Evolutionary conservation across 495 filamentous ascomycete species (phyloP).

Genomic region (Lepraria neglecta): DNA sequence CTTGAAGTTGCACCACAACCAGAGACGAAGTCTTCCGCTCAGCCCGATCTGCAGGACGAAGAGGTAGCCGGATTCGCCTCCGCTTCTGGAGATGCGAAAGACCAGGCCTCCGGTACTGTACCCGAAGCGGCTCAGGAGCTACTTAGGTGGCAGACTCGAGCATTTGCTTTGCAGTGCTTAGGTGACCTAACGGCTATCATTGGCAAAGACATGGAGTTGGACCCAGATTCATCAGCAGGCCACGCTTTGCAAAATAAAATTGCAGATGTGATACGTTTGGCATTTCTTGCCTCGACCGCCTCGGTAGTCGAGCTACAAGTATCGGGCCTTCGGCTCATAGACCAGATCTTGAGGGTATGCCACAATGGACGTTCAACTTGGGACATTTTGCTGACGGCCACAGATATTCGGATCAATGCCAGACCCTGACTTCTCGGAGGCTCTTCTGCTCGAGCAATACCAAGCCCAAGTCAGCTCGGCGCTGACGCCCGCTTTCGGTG

Average conservation of each 20-base stretch:
- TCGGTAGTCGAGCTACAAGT: slow-evolving; percentile 83
- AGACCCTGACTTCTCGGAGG: slow-evolving; percentile 94
- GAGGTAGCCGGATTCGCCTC: slow-evolving; percentile 92
- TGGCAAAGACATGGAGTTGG: slow-evolving; percentile 62
- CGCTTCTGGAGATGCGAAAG: slow-evolving; percentile 59
- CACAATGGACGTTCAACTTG: neutral
- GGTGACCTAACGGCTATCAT: slow-evolving; percentile 72
- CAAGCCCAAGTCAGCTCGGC: slow-evolving; percentile 97
- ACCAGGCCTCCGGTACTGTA: slow-evolving; percentile 55
- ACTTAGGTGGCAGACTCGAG: slow-evolving; percentile 90
- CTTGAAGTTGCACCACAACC: slow-evolving; percentile 45
- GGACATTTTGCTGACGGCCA: slow-evolving; percentile 22
- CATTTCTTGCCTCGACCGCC: slow-evolving; percentile 94
- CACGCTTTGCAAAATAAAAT: slow-evolving; percentile 72
- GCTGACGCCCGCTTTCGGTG: slow-evolving; percentile 90
- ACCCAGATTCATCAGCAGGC: slow-evolving; percentile 64
- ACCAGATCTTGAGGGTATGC: slow-evolving; percentile 69
- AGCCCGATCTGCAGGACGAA: slow-evolving; percentile 82
- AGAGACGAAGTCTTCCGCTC: slow-evolving; percentile 44
- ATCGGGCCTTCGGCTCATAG: slow-evolving; percentile 86
- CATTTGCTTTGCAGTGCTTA: slow-evolving; percentile 90
- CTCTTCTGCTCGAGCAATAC: slow-evolving; percentile 91
- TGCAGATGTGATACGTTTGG: slow-evolving; percentile 92
- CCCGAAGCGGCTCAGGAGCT: slow-evolving; percentile 71
- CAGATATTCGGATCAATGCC: slow-evolving; percentile 90